Conservation (phyloP, 306 rosid species). For the Medicago ruthenica region DNA sequence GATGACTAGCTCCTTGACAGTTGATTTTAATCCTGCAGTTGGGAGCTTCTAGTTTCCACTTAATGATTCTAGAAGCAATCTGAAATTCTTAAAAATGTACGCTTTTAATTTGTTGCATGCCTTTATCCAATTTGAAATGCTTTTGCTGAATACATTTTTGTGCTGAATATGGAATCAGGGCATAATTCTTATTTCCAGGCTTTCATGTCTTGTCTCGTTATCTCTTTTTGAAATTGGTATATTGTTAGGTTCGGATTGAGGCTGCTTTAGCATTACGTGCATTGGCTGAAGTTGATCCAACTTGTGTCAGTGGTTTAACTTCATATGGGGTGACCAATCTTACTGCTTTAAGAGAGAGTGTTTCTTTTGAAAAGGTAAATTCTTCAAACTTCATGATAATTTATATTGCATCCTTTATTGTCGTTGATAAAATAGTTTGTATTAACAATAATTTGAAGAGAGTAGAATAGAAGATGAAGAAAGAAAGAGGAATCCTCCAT, state of each 20-base stretch:
- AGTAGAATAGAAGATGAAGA: conserved; percentile 5
- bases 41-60: conserved; percentile 27
- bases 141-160: conserved; percentile 20
- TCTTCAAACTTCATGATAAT: conserved; percentile 35
- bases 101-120: conserved; percentile 20
- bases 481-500: conserved; percentile 10
- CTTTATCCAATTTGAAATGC: conserved; percentile 34
- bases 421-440: conserved; percentile 6
- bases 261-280: conserved; percentile 90
- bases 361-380: conserved; percentile 86
- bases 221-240: conserved; percentile 33
- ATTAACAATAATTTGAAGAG: conserved; percentile 13
- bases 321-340: conserved; percentile 90
- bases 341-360: conserved; percentile 88
- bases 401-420: conserved; percentile 17
- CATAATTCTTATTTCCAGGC: conserved; percentile 16
- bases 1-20: conserved; percentile 8
- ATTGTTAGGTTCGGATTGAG: conserved; percentile 85
- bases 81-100: conserved; percentile 20
- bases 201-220: conserved; percentile 30
- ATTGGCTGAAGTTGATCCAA: conserved; percentile 95
- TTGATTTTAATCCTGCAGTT: conserved; percentile 18
- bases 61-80: conserved; percentile 29
- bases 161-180: conserved; percentile 21
- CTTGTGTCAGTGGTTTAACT: conserved; percentile 96